A percentile compares a stretch with the other conserved stretches of the same genome.
These are phyloP conservation scores for Recurvomyces mirabilis DNA, from an alignment of 495 filamentous ascomycete species.

Conservation along the genomic window DNA sequence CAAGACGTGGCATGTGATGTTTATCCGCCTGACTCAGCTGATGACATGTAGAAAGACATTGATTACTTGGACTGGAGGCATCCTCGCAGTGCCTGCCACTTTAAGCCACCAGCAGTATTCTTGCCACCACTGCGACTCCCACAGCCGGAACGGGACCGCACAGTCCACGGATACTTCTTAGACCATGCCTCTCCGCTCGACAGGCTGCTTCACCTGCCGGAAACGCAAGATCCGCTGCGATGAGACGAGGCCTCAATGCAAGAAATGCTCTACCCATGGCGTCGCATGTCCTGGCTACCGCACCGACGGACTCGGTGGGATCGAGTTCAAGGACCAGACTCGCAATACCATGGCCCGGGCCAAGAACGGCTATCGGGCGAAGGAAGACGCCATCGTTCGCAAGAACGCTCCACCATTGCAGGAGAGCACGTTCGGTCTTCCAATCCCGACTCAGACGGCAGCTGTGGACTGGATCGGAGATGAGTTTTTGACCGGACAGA, in stretches of 20 bases:
- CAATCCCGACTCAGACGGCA: too few relatives aligned
- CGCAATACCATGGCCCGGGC: background rate
- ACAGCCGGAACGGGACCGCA: too few relatives aligned
- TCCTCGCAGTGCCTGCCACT: slow-evolving; percentile 4
- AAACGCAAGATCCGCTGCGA: slow-evolving; percentile 21
- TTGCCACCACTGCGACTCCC: too few relatives aligned
- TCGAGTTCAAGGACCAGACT: slow-evolving; percentile 18
- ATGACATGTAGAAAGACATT: too few relatives aligned
- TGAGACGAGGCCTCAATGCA: slow-evolving; percentile 13
- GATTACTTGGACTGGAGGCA: too few relatives aligned
- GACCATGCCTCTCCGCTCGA: slow-evolving; percentile 18
- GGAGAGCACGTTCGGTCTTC: too few relatives aligned
- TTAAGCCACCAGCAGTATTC: too few relatives aligned
- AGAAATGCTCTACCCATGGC: slow-evolving; percentile 18
- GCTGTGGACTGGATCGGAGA: background rate
- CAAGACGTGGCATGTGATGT: too few relatives aligned
- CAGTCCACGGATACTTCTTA: too few relatives aligned
- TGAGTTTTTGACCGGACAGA: background rate
- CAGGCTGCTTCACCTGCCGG: slow-evolving; percentile 18
- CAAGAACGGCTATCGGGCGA: slow-evolving; percentile 1
- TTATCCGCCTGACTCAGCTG: too few relatives aligned
- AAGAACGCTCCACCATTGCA: too few relatives aligned
- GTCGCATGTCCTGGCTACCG: slow-evolving; percentile 20
- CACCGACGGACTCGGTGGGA: slow-evolving; percentile 2
- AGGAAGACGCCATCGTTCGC: background rate